A percentile compares a stretch with the other conserved stretches of the same genome.
These are phyloP conservation scores for Quambalaria eucalypti DNA, from an alignment of 1,284 basidiomycete genomes.

Conservation along the genomic window DNA sequence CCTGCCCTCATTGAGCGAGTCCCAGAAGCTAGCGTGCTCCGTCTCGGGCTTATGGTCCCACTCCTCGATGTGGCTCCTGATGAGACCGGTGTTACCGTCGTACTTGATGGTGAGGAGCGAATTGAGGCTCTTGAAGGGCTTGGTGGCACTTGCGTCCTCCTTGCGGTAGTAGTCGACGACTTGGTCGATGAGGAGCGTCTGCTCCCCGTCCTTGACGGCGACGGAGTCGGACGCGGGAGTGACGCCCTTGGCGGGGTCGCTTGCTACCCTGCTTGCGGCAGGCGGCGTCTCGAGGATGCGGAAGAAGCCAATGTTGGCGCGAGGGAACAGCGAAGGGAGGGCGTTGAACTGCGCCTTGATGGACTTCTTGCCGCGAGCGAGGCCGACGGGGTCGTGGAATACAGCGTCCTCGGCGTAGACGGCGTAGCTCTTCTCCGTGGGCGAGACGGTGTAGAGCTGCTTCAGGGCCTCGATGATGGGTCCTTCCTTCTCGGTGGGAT, in stretches of 20 bases:
- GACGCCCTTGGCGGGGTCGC: slow-evolving; percentile 8
- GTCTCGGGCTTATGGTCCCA: slow-evolving; percentile 12
- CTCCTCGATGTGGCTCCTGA: slow-evolving; percentile 14
- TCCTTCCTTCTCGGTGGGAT: slow-evolving; percentile 8
- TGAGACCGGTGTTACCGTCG: slow-evolving; percentile 9
- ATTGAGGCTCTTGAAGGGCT: slow-evolving; percentile 14
- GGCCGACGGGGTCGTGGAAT: slow-evolving; percentile 17
- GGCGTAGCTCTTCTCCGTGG: slow-evolving; percentile 7
- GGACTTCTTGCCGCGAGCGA: slow-evolving; percentile 6
- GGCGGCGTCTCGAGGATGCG: slow-evolving; percentile 1
- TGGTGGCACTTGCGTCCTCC: slow-evolving; percentile 4
- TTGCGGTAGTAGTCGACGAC: slow-evolving; percentile 9
- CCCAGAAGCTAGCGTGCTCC: slow-evolving; percentile 11
- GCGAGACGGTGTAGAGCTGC: slow-evolving; percentile 11
- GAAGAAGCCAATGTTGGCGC: neutral
- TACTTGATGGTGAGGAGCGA: slow-evolving; percentile 10
- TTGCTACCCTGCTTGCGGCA: slow-evolving; percentile 12
- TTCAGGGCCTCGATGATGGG: slow-evolving; percentile 8
- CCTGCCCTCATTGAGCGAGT: slow-evolving; percentile 14
- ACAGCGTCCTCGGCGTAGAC: slow-evolving; percentile 13
- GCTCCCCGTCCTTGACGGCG: neutral
- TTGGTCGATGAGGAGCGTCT: slow-evolving; percentile 9
- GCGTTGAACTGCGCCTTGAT: slow-evolving; percentile 17
- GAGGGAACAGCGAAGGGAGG: slow-evolving; percentile 12
- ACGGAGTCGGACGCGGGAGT: too few relatives aligned